These are phyloP conservation scores for Xylariaceae sp. DNA, from an alignment of 2,329 filamentous ascomycete species.

Conservation along the genomic window DNA sequence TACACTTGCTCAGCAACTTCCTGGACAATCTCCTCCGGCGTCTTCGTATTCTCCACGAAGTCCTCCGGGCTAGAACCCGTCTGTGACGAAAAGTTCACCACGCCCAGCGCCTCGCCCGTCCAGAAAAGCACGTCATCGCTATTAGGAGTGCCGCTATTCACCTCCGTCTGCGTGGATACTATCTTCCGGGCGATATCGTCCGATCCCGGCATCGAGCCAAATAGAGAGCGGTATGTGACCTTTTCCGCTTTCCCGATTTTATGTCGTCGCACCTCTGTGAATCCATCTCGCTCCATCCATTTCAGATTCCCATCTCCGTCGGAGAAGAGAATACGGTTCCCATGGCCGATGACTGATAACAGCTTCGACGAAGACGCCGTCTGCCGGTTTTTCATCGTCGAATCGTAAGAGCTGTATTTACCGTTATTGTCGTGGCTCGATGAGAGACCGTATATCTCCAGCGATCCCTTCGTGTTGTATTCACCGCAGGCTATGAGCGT, in stretches of 20 bases:
- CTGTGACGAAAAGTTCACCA: constrained; percentile 57
- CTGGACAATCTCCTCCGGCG: constrained; percentile 43
- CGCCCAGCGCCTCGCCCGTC: constrained; percentile 79
- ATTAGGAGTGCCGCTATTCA: constrained; percentile 33
- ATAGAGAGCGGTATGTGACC: constrained; percentile 43
- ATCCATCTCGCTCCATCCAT: constrained; percentile 85
- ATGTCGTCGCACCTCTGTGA: constrained; percentile 51
- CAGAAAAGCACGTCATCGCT: constrained; percentile 72
- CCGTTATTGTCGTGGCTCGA: constrained; percentile 23
- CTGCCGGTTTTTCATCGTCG: constrained; percentile 70
- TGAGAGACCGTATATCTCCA: constrained; percentile 75
- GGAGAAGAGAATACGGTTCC: constrained; percentile 73
- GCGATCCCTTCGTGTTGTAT: constrained; percentile 84
- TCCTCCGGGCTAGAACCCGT: constrained; percentile 45
- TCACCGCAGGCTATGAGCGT: constrained; percentile 79
- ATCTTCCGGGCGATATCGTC: constrained; percentile 79
- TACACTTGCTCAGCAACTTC: constrained; percentile 57
- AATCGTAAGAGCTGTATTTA: constrained; percentile 38
- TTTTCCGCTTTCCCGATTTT: constrained; percentile 51
- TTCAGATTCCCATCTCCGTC: constrained; percentile 80
- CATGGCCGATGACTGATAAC: constrained; percentile 74
- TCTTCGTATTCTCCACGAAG: constrained; percentile 43
- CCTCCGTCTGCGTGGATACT: constrained; percentile 50
- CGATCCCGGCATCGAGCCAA: constrained; percentile 46
- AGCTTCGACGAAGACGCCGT: constrained; percentile 76